phyloP scores from a whole-genome alignment of 2,329 filamentous ascomycete species.

The Calonectria pseudoreteaudii region DNA sequence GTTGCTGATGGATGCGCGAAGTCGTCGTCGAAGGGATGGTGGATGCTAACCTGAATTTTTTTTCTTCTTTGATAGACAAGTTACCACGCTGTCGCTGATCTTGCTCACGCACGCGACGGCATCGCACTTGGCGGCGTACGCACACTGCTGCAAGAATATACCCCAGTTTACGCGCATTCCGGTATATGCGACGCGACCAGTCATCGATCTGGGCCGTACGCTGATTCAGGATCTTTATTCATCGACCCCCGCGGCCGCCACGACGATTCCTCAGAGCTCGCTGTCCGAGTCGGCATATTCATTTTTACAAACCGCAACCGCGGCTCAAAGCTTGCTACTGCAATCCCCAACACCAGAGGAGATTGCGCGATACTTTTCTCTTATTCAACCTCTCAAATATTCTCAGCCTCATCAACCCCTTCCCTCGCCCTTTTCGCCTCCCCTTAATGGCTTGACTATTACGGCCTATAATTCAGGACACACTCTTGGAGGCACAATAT shows the following conservation, averaged over 20 bases:
- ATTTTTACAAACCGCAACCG: constrained; percentile 62
- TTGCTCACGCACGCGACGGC: constrained; percentile 95
- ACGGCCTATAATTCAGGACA: constrained; percentile 98
- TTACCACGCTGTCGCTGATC: constrained; percentile 91
- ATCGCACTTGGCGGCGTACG: constrained; percentile 91
- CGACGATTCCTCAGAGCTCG: constrained; percentile 79
- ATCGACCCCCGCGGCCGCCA: constrained; percentile 88
- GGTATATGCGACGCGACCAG: constrained; percentile 92
- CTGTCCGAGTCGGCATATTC: constrained; percentile 74
- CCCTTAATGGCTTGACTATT: constrained; percentile 90
- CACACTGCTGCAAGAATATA: constrained; percentile 97
- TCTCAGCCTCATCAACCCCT: constrained; percentile 94
- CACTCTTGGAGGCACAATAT: constrained; percentile 96
- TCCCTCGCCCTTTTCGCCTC: constrained; percentile 87
- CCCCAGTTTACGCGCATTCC: constrained; percentile 92
- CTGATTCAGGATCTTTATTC: constrained; percentile 92
- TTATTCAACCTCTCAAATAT: constrained; percentile 94
- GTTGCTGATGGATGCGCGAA: constrained; percentile 37
- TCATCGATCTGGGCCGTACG: constrained; percentile 92
- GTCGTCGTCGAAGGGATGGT: neutral
- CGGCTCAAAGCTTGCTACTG: constrained; percentile 67
- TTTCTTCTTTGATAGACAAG: constrained; percentile 72
- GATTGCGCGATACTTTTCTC: constrained; percentile 90
- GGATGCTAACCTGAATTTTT: constrained; percentile 33
- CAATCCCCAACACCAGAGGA: constrained; percentile 85